Percentiles rank a stretch among this genome's conserved stretches.
phyloP scores from a whole-genome alignment of 1,284 basidiomycete species.

The Sphagnurus paluster region DNA sequence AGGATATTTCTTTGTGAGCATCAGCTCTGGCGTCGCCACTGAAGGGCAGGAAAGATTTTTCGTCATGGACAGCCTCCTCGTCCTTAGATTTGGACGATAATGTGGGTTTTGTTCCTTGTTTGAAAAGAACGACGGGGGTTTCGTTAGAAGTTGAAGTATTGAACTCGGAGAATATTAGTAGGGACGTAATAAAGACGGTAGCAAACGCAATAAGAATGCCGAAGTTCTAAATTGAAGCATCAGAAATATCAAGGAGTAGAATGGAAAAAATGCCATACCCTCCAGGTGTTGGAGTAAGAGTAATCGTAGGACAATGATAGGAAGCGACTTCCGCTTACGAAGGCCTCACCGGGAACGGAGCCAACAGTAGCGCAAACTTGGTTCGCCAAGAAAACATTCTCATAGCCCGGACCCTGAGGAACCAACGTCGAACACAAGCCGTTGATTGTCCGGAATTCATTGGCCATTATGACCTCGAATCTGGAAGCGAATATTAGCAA shows the following conservation, averaged over 20 bases:
- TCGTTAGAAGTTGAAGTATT: constrained; percentile 36
- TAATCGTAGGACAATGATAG: constrained; percentile 53
- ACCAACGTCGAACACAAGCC: constrained; percentile 44
- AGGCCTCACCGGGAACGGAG: constrained; percentile 38
- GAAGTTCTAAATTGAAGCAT: constrained; percentile 34
- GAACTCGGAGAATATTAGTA: constrained; percentile 54
- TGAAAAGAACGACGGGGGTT: constrained; percentile 39
- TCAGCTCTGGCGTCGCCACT: constrained; percentile 8
- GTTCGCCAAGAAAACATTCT: constrained; percentile 42
- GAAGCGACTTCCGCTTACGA: constrained; percentile 52
- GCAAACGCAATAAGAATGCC: constrained; percentile 58
- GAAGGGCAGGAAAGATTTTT: constrained; percentile 9
- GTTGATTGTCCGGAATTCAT: constrained; percentile 52
- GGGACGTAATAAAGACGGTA: constrained; percentile 42
- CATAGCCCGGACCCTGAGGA: constrained; percentile 47
- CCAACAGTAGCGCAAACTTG: constrained; percentile 59
- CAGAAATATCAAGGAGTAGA: background rate
- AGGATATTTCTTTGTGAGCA: constrained; percentile 17
- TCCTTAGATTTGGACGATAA: constrained; percentile 19
- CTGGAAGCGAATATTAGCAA: constrained; percentile 17
- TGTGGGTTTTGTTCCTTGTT: constrained; percentile 31
- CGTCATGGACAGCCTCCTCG: constrained; percentile 17
- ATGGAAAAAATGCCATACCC: constrained; percentile 29
- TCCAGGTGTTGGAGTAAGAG: constrained; percentile 52
- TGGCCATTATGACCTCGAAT: constrained; percentile 50